Evolutionary conservation across 2,329 filamentous ascomycete species (phyloP).

Genomic region (Arachnomyces sp.): DNA sequence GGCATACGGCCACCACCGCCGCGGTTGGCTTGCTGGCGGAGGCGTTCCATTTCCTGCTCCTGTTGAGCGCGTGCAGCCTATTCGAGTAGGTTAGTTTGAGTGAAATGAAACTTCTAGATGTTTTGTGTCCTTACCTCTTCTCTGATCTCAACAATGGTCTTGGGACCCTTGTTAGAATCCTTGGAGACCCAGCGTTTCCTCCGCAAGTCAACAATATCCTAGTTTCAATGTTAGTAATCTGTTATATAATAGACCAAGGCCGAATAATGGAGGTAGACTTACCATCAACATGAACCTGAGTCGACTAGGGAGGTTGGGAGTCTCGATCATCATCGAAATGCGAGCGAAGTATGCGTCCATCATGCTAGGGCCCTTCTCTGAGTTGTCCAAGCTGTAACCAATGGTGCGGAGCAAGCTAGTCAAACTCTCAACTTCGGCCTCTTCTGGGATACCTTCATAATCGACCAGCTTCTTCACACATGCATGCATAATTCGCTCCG

Average conservation of each 20-base stretch:
- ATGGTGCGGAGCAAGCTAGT: slow-evolving; percentile 89
- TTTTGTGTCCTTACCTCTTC: slow-evolving; percentile 55
- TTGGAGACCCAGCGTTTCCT: slow-evolving; percentile 73
- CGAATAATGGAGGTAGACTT: slow-evolving; percentile 13
- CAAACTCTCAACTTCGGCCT: slow-evolving; percentile 92
- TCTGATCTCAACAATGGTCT: slow-evolving; percentile 90
- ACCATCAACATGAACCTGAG: slow-evolving; percentile 91
- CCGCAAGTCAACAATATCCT: slow-evolving; percentile 80
- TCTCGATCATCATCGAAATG: slow-evolving; percentile 73
- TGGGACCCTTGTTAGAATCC: slow-evolving; percentile 86
- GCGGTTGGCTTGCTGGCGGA: slow-evolving; percentile 44
- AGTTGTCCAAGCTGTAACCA: slow-evolving; percentile 73
- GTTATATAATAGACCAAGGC: not conserved
- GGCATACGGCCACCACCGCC: slow-evolving; percentile 63
- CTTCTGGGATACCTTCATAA: slow-evolving; percentile 86
- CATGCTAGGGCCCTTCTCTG: slow-evolving; percentile 74
- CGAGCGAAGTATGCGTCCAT: slow-evolving; percentile 93
- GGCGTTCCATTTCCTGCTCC: slow-evolving; percentile 63
- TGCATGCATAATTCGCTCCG: slow-evolving; percentile 98
- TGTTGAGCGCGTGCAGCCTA: slow-evolving; percentile 67
- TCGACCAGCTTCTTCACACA: slow-evolving; percentile 96
- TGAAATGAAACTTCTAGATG: slow-evolving; percentile 7
- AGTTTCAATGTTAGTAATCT: slow-evolving; percentile 7
- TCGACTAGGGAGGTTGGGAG: slow-evolving; percentile 75
- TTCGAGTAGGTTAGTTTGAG: slow-evolving; percentile 4